Evolutionary conservation across 2,329 filamentous ascomycete species (phyloP), one percentile per base, ranked within the genome.

Genomic region (Aspergillus ustus): DNA sequence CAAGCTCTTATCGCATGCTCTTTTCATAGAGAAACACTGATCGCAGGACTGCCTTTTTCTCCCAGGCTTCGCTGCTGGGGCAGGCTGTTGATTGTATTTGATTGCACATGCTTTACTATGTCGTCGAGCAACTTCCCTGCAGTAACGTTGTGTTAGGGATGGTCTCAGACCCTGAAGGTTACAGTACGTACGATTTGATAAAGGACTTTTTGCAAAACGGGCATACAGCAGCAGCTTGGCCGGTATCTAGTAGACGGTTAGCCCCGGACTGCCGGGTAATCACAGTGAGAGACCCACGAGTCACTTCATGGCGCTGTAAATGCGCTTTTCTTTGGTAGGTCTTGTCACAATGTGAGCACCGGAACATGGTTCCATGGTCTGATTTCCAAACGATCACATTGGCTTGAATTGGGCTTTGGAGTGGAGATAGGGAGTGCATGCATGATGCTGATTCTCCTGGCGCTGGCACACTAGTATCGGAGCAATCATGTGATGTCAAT

Each of bases 11-110:
- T 74, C 70, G 28, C 72, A 73, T 11, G 72, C 67, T 37, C 62
- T 64, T 57, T 72, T 73, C 9, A 66, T 66, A 15, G 51, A 62
- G 44, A 69, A 71, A 37, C 72, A 74, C 31, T 64, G 51, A 52
- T 73, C 70, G 60, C 72, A 74, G 20, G 72, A 72, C 28, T 69
- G 64, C 25, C 70, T 67, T 55, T 74, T 73, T 58, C 72, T 68
- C 28, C 72, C 72, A 5, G 72, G 69, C 60, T 67, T 71, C 22
- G 66, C 69, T 34, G 72, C 63, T 37, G 67, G 66, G 11, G 70
- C 70, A n/a, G 62, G 29, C 17, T 70, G 72, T 43, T 67, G 69
- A 34, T 72, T 71, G 52, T 70, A 60, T 54, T 73, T 74, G 37
- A 61, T 72, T 17, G 72, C 72, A 34, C 72, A 74, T 57, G 51